Evolutionary conservation across 2,329 filamentous ascomycete species (phyloP).

Genomic region (Biscogniauxia marginata): DNA sequence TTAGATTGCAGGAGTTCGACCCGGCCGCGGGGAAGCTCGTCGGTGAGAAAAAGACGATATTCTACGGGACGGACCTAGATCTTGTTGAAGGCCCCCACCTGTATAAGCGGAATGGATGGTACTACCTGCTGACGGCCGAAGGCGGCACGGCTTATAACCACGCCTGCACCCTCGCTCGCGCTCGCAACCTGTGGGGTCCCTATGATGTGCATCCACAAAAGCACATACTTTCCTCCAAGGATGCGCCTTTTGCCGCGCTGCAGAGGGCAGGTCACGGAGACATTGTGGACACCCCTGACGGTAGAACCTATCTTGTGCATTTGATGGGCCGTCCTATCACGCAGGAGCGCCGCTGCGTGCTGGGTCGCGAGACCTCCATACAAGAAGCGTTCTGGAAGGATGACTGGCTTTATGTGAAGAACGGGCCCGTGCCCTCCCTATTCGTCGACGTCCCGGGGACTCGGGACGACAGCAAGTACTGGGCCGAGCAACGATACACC

Average conservation of each 20-base stretch:
- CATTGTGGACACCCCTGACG: constrained; percentile 53
- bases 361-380: constrained; percentile 56
- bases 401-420: constrained; percentile 62
- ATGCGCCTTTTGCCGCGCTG: constrained; percentile 47
- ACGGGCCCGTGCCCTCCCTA: constrained; percentile 54
- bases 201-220: constrained; percentile 61
- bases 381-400: constrained; percentile 62
- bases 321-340: constrained; percentile 50
- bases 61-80: constrained; percentile 51
- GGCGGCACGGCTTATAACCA: constrained; percentile 62
- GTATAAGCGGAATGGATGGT: constrained; percentile 57
- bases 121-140: constrained; percentile 60
- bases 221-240: constrained; percentile 54
- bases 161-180: constrained; percentile 57
- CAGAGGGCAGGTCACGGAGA: constrained; percentile 55
- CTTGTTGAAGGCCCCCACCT: constrained; percentile 59
- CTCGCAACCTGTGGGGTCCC: constrained; percentile 55
- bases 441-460: constrained; percentile 49
- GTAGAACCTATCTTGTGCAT: constrained; percentile 54
- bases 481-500: constrained; percentile 47
- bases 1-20: constrained; percentile 58
- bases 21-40: constrained; percentile 47
- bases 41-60: constrained; percentile 55
- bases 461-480: constrained; percentile 49
- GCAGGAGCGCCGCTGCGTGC: constrained; percentile 50